phyloP scores from a whole-genome alignment of 305 asterid genomes.

The Andrographis paniculata region DNA sequence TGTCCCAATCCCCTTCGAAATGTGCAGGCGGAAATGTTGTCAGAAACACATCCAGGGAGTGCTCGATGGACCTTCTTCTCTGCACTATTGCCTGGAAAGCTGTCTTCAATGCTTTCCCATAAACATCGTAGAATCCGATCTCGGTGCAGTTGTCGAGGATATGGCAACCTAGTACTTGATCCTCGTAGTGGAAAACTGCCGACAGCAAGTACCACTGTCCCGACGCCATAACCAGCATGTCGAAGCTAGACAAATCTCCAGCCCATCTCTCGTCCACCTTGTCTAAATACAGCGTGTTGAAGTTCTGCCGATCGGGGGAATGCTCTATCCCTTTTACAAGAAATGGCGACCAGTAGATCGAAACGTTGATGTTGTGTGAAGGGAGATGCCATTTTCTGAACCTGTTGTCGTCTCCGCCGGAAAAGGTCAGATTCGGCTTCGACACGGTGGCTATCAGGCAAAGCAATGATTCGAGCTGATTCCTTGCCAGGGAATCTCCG shows the following conservation, averaged over 20 bases:
- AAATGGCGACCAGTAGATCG: conserved; percentile 85
- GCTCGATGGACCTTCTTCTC: conserved; percentile 12
- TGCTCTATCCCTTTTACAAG: conserved; percentile 65
- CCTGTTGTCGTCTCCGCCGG: conserved; percentile 49
- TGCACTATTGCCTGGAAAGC: conserved; percentile 29
- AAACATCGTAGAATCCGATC: conserved; percentile 50
- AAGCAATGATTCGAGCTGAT: conserved; percentile 69
- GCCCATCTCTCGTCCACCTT: conserved; percentile 57
- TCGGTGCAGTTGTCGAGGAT: conserved; percentile 38
- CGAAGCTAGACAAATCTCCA: conserved; percentile 31
- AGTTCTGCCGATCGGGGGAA: conserved; percentile 16
- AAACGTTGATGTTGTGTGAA: conserved; percentile 35
- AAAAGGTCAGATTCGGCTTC: conserved; percentile 37
- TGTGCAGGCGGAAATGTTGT: conserved; percentile 70
- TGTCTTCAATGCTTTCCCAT: conserved; percentile 42
- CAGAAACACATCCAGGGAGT: conserved; percentile 27
- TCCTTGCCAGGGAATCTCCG: conserved; percentile 82
- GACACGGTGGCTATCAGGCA: conserved; percentile 50
- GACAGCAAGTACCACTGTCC: conserved; percentile 78
- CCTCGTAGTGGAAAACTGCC: conserved; percentile 32
- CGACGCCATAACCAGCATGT: conserved; percentile 42
- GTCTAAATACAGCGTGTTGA: conserved; percentile 45
- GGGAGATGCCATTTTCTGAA: conserved; percentile 59
- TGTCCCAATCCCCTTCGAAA: conserved; percentile 90
- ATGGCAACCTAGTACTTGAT: conserved; percentile 57